Base-by-base conservation (phyloP, 768 basidiomycete species). In the Calocybe indica region DNA sequence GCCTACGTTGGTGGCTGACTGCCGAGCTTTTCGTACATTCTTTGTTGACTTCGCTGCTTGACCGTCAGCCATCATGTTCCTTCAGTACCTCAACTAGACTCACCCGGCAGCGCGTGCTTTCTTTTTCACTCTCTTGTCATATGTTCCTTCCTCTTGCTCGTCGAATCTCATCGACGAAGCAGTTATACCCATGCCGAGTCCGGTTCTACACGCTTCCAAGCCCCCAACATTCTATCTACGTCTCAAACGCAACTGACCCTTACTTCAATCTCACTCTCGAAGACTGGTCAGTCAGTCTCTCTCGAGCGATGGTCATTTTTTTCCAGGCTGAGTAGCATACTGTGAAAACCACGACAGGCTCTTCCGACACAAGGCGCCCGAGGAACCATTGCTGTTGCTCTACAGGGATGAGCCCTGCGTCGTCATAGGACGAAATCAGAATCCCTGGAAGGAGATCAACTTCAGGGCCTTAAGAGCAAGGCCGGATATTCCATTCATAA, bases 391-490 rank as follows among this genome's bases (percentile, higher is more conserved):
- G 37, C 74, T 99, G 13, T 75, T 96, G 40, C 66, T 99, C 46
- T 99, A 97, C 63, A 81, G 91, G 30, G 88, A 97, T 60, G 62
- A 68, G 0, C 91, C 92, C 2, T 93, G 92, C 58, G 91, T 98
- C 12, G 77, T 99, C 46, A 90, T 98, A 46, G 95, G 95, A 0
- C 73, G 95, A 45, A 94, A 97, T 62, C 96, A 99, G 71, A 97
- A 96, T 55, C 95, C 94, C 11, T 98, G 95, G 95, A 96, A 92
- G 62, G 95, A 99, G 60, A 83, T 93, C 55, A 94, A 95, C 56
- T 75, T 94, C 42, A 51, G 60, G 5, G 73, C 78, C 1, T 70
- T 92, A 5, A 63, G 67, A 8, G 48, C 63, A 37, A 63, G 71
- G 51, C 60, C 63, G 1, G 72, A 70, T 4, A 74, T 92, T 12